phyloP scores from a whole-genome alignment of 345 rosid species.

The Anastatica hierochuntica region DNA sequence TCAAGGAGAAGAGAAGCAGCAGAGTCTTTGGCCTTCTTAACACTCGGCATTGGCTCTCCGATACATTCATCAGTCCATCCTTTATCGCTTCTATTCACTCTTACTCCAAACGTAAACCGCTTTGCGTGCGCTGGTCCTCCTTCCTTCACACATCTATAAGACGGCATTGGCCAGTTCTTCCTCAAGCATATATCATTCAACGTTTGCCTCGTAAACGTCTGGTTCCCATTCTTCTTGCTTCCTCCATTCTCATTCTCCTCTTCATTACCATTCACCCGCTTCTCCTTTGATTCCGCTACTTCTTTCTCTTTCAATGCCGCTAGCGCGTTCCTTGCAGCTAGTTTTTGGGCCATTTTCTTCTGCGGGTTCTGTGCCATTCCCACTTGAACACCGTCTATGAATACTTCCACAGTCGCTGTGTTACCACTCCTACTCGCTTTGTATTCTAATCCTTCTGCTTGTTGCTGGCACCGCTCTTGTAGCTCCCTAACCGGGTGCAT shows the following conservation, averaged over 20 bases:
- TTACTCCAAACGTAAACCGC: slow-evolving; percentile 79
- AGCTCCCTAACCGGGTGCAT: slow-evolving; percentile 99
- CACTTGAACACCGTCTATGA: slow-evolving; percentile 76
- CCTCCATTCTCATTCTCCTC: slow-evolving; percentile 38
- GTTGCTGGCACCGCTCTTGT: slow-evolving; percentile 97
- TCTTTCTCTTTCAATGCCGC: slow-evolving; percentile 79
- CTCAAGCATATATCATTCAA: slow-evolving; percentile 90
- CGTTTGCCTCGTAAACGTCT: slow-evolving; percentile 88
- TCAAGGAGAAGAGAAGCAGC: slow-evolving; percentile 80
- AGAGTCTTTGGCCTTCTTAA: slow-evolving; percentile 97
- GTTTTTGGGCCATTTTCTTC: slow-evolving; percentile 99
- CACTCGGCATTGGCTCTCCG: slow-evolving; percentile 98
- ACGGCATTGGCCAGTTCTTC: slow-evolving; percentile 96
- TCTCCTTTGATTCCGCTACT: slow-evolving; percentile 45
- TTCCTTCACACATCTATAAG: slow-evolving; percentile 79
- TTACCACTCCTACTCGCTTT: slow-evolving; percentile 79
- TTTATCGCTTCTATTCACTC: slow-evolving; percentile 64
- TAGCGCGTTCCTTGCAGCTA: slow-evolving; percentile 93
- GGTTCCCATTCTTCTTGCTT: slow-evolving; percentile 70
- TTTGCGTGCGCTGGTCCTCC: slow-evolving; percentile 98
- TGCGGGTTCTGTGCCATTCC: slow-evolving; percentile 94
- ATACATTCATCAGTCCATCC: slow-evolving; percentile 96
- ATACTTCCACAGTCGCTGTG: slow-evolving; percentile 92
- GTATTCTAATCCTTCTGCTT: slow-evolving; percentile 95
- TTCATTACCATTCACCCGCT: slow-evolving; percentile 29